phyloP scores from a whole-genome alignment of 1,284 basidiomycete genomes.

The Cryptococcus hybrid region DNA sequence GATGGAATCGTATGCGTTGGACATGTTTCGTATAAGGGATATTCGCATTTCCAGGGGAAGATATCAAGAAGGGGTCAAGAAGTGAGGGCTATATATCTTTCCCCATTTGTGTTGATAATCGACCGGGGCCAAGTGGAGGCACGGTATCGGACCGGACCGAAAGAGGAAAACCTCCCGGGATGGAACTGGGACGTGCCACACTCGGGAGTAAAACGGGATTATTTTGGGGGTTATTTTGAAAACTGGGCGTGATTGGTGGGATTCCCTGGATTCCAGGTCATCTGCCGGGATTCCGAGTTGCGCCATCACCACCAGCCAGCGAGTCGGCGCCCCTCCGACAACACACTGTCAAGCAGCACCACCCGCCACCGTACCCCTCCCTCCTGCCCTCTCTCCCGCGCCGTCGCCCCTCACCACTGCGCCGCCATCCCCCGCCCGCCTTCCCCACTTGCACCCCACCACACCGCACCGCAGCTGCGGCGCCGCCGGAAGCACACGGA shows the following conservation, averaged over 20 bases:
- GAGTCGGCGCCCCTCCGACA: neutral
- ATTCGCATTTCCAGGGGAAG: neutral
- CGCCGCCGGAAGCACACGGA: neutral
- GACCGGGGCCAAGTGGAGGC: neutral
- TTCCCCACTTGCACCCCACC: too few relatives aligned
- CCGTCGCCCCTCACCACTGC: too few relatives aligned
- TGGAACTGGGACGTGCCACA: neutral
- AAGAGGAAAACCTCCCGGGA: neutral
- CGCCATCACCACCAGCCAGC: neutral
- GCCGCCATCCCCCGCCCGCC: too few relatives aligned
- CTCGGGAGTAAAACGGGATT: neutral
- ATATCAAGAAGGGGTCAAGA: neutral
- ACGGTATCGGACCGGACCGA: neutral
- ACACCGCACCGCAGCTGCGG: too few relatives aligned
- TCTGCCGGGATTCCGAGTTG: neutral
- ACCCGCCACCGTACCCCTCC: too few relatives aligned
- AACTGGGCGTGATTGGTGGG: neutral
- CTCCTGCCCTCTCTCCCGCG: too few relatives aligned
- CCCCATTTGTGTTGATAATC: too few relatives aligned
- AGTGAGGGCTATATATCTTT: neutral
- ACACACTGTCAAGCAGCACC: too few relatives aligned
- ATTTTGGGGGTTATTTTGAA: neutral
- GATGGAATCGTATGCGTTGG: conserved; percentile 46
- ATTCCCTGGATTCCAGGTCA: neutral
- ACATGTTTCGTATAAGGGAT: conserved; percentile 1